These are phyloP conservation scores for Plantago coronopus DNA, from an alignment of 305 asterid genomes.

Conservation along the genomic window DNA sequence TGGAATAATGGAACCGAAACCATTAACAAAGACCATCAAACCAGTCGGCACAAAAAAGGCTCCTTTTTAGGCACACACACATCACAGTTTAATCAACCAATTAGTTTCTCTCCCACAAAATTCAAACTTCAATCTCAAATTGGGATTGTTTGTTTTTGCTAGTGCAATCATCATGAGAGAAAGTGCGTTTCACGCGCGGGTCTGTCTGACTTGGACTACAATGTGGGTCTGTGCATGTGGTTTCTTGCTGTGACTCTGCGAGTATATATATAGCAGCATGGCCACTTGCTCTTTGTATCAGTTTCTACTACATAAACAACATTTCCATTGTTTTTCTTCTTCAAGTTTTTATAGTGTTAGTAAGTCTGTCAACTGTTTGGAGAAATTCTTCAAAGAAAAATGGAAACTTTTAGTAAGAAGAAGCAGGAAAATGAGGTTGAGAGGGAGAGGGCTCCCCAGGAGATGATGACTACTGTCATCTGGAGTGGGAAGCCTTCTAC, in stretches of 20 bases:
- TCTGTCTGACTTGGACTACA: background rate
- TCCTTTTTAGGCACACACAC: slow-evolving; percentile 7
- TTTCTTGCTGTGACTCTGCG: too few relatives aligned
- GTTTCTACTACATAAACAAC: background rate
- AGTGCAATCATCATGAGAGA: slow-evolving; percentile 6
- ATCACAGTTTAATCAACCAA: background rate
- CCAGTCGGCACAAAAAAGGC: slow-evolving; percentile 3
- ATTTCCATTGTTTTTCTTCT: background rate
- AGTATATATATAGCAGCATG: slow-evolving; percentile 2
- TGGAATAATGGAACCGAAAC: background rate
- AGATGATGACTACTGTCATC: slow-evolving; percentile 7
- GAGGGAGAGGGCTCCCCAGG: background rate
- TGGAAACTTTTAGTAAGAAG: slow-evolving; percentile 5
- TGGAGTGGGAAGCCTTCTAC: slow-evolving; percentile 24
- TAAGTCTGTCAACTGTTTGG: background rate
- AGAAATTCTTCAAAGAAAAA: background rate
- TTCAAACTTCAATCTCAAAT: slow-evolving; percentile 4
- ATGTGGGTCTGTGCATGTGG: slow-evolving; percentile 6
- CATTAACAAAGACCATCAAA: background rate
- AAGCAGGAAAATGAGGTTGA: background rate
- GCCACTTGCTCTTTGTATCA: background rate
- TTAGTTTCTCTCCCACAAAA: background rate
- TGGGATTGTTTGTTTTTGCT: slow-evolving; percentile 3
- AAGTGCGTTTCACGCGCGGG: slow-evolving; percentile 12
- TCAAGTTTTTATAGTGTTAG: background rate